A percentile compares a stretch with the other conserved stretches of the same genome.
Conservation (phyloP, 2,329 filamentous ascomycete genomes). For the Monilinia fructicola region DNA sequence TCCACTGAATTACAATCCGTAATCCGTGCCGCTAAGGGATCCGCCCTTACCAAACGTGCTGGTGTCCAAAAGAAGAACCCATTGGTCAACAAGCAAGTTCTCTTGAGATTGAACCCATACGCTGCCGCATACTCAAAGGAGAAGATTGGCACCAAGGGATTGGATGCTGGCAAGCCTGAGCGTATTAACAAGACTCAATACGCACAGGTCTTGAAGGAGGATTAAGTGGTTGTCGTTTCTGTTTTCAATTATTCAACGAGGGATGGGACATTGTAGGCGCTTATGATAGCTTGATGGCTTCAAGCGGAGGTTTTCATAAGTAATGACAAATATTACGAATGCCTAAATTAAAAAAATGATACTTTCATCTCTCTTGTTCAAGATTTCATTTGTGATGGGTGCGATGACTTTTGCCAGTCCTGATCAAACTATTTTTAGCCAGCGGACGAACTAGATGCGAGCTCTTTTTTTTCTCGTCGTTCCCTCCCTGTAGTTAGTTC, state of each 20-base stretch:
- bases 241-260: conserved; percentile 25
- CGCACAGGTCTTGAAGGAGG: conserved; percentile 50
- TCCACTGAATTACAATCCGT: conserved; percentile 97
- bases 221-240: conserved; percentile 44
- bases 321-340: conserved; percentile 24
- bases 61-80: conserved; percentile 99
- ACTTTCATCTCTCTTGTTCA: conserved; percentile 5
- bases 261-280: conserved; percentile 26
- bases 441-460: neutral
- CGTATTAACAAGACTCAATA: conserved; percentile 39
- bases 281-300: conserved; percentile 22
- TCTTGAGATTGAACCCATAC: conserved; percentile 98
- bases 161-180: conserved; percentile 60
- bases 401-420: neutral
- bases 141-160: conserved; percentile 72
- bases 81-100: conserved; percentile 96
- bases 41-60: conserved; percentile 83
- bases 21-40: conserved; percentile 86
- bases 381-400: neutral
- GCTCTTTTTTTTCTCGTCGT: neutral
- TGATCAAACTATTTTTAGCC: neutral
- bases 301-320: conserved; percentile 20
- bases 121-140: conserved; percentile 86
- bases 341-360: conserved; percentile 16
- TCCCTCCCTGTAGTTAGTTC: too few relatives aligned